Base-by-base conservation (phyloP, 2,329 filamentous ascomycete genomes). In the Fusarium pseudoanthophilum region DNA sequence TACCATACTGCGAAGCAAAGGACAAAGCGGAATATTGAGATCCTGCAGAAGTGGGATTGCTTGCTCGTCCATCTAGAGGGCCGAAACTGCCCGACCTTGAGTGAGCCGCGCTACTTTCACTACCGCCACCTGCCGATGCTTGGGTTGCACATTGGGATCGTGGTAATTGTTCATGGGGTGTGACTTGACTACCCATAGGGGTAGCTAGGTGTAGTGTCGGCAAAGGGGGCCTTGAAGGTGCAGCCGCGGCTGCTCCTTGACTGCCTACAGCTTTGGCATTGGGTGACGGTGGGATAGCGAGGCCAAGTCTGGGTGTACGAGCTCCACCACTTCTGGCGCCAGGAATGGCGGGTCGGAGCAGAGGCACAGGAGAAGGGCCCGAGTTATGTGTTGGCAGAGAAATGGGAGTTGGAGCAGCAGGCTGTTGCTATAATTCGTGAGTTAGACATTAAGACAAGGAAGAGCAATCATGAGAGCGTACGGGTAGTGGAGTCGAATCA, bases 201-300 rank as follows among this genome's bases (percentile, higher is more conserved):
- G 95, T 98, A 21, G 93, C 93, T 26, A 98, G 88, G 78, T 94
- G 92, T 51, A 98, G 87, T 67, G 92, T 92, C n/a, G 95, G 95
- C 34, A 93, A 90, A 30, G 90, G 85, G 30, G 93, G 82, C 62
- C 83, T 80, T 32, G 81, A 77, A n/a, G 78, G 79, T 76, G 78
- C 81, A 74, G 79, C 77, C 18, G 75, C 71, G 9, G 77, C 79
- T 77, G 78, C 80, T 76, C 79, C 78, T 72, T 78, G 87, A 75
- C 86, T 87, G 75, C 88, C 89, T 58, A 96, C 90, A 4, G 95
- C 91, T 82, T 95, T 94, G 71, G 87, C 92, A 83, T 91, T 95
- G 55, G 94, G 93, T 40, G 94, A 97, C 2, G 93, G 91, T 42
- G 95, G 95, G 66, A 98, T 98, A 51, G 95, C 93, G 64, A 98